Conservation (phyloP, 495 filamentous ascomycete species). For the Tuber borchii region DNA sequence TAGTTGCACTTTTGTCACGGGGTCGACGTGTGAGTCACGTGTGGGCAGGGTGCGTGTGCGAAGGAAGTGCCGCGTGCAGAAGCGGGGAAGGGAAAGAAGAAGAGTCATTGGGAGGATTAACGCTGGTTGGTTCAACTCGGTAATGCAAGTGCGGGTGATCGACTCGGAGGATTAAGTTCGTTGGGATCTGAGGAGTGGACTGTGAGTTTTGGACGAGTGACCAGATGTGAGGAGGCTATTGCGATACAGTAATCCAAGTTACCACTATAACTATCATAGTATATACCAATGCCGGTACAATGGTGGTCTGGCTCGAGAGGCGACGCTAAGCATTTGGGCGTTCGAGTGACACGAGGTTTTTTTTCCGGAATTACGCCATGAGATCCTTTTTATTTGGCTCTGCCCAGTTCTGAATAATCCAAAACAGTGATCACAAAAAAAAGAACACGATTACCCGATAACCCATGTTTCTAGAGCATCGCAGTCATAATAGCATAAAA, state of each 20-base stretch:
- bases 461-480: not conserved
- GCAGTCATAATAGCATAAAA: not conserved
- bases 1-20: not conserved
- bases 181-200: not conserved
- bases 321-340: not conserved
- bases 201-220: not conserved
- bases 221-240: not conserved
- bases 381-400: not conserved
- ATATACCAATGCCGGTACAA: too few species aligned
- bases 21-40: slow-evolving; percentile 4
- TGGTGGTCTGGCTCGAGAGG: not conserved
- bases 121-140: not conserved
- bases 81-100: not conserved
- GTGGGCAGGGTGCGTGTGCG: not conserved
- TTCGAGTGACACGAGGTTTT: not conserved
- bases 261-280: too few species aligned
- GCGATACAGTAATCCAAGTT: not conserved
- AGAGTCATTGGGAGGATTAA: not conserved
- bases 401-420: not conserved
- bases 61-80: not conserved
- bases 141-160: not conserved
- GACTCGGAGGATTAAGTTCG: not conserved
- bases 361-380: not conserved
- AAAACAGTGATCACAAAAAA: not conserved
- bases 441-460: not conserved